Evolutionary conservation across 345 rosid genomes (phyloP), one percentile per base, ranked within the genome.

Genomic region (Moringa oleifera): DNA sequence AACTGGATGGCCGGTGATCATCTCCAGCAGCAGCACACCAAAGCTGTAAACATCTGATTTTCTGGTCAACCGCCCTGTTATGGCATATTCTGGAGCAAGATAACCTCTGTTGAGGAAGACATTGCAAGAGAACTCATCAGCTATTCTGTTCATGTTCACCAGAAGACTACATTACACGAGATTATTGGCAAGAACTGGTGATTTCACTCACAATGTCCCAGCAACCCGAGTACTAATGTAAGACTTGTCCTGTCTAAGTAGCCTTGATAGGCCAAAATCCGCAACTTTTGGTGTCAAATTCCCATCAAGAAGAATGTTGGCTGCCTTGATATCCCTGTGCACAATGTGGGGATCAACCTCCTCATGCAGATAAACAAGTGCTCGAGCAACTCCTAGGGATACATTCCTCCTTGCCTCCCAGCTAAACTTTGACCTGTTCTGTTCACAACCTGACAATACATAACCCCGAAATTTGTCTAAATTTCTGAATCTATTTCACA

Each of bases 181-280:
- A 41, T 41, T 41, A 16, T 41, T 41, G 13, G 17, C 12, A 41
- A 41, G 59, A 57, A 13, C 17, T 23, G 18, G 47, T 25, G 45
- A 20, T 53, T 65, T 23, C 25, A 71, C 86, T 71, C 68, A 84
- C 89, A 84, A 64, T 54, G 84, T 84, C 20, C 83, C 84, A 0
- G 92, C 88, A 4, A 86, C 91, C 6, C 75, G 74, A 19, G 91
- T 86, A 68, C 82, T 83, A 25, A 86, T 53, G 61, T 83, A 82
- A 58, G 86, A 79, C 18, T 9, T 61, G 55, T 63, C 57, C 16
- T 71, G 82, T 16, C 78, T 63, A 1, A 81, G 57, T 4, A 81
- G 17, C 58, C 71, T 83, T 4, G 78, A 76, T 22, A 83, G 86
- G 31, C 92, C 88, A n/a, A 86, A 86, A 78, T 86, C 92, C 3